Conservation (phyloP, 441 rosid species). For the Jatropha podagrica region DNA sequence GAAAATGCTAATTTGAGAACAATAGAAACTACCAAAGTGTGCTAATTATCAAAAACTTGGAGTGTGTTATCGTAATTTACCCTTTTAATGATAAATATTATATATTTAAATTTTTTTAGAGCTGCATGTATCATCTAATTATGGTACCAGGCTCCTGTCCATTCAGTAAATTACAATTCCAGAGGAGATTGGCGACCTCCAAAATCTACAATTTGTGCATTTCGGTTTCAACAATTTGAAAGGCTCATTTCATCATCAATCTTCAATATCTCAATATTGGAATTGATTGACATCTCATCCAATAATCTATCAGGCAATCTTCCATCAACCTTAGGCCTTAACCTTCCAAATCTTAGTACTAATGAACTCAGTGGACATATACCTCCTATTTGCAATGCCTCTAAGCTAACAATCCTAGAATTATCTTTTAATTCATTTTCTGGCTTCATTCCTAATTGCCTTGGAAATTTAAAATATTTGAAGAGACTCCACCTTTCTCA, state of each 20-base stretch:
- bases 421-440: slow-evolving; percentile 8
- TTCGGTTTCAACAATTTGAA: not conserved
- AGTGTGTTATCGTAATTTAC: no score
- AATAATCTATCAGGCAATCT: slow-evolving; percentile 5
- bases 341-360: not conserved
- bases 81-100: no score
- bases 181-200: not conserved
- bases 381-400: slow-evolving; percentile 20
- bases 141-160: no score
- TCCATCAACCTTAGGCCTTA: slow-evolving; percentile 15
- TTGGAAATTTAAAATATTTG: slow-evolving; percentile 19
- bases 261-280: slow-evolving; percentile 15
- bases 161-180: no score
- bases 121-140: no score
- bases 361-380: slow-evolving; percentile 23
- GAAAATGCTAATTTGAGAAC: no score
- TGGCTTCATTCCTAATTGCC: slow-evolving; percentile 14
- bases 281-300: not conserved
- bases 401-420: slow-evolving; percentile 2
- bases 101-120: no score
- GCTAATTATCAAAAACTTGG: no score
- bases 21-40: no score
- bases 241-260: slow-evolving; percentile 11
- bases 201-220: not conserved
- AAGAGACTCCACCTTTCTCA: not conserved